Conservation (phyloP, 2,329 filamentous ascomycete species). For the Diaporthe sp. region DNA sequence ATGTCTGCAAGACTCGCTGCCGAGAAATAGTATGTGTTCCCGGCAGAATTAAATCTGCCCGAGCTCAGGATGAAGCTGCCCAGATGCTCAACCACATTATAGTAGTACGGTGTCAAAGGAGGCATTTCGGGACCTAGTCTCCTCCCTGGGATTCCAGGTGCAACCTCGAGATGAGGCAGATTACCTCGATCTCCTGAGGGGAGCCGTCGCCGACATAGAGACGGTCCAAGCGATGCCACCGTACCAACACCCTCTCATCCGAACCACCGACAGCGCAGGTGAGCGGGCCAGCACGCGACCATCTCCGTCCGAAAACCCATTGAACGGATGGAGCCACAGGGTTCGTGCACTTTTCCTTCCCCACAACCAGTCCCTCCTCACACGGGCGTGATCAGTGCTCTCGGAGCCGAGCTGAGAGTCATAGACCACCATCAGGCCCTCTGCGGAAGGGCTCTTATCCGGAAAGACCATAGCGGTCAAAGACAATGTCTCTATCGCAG, state of each 20-base stretch:
- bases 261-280: background rate
- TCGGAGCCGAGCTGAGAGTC: slow-evolving; percentile 5
- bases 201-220: slow-evolving; percentile 29
- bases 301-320: slow-evolving; percentile 22
- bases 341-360: slow-evolving; percentile 11
- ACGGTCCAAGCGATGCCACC: slow-evolving; percentile 33
- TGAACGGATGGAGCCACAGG: slow-evolving; percentile 37
- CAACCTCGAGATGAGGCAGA: slow-evolving; percentile 33
- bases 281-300: slow-evolving; percentile 29
- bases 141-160: slow-evolving; percentile 32
- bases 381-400: background rate
- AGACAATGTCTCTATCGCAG: slow-evolving; percentile 42
- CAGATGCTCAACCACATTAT: background rate
- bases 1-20: slow-evolving; percentile 4
- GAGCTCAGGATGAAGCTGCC: background rate
- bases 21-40: slow-evolving; percentile 17
- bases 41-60: too few species aligned
- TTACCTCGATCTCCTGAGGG: slow-evolving; percentile 33
- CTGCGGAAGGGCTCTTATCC: slow-evolving; percentile 34
- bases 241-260: slow-evolving; percentile 26
- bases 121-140: background rate
- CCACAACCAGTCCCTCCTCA: background rate
- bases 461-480: slow-evolving; percentile 40
- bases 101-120: slow-evolving; percentile 20
- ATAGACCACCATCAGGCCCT: slow-evolving; percentile 30